phyloP scores from a whole-genome alignment of 1,139 yeast species.

The Meyerozyma sp. region DNA sequence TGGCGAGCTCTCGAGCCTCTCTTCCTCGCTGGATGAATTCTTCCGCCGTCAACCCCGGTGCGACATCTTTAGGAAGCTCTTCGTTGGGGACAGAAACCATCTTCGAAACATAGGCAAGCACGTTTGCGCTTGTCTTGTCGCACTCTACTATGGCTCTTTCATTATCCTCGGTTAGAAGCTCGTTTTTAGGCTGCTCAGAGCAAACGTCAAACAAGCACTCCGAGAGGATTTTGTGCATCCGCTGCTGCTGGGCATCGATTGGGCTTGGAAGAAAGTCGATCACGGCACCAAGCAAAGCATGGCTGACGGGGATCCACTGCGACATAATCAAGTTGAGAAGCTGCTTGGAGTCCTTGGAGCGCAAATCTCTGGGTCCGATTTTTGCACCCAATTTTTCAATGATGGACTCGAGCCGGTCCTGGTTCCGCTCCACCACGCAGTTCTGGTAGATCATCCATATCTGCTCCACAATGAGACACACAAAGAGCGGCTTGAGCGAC shows the following conservation, averaged over 20 bases:
- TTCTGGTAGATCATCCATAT: slow-evolving; percentile 89
- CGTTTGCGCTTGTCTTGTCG: slow-evolving; percentile 42
- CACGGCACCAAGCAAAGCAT: slow-evolving; percentile 78
- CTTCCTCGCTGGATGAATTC: slow-evolving; percentile 66
- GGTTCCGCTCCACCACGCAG: slow-evolving; percentile 59
- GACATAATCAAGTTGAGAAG: slow-evolving; percentile 69
- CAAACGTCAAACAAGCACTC: slow-evolving; percentile 24
- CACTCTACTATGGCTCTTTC: slow-evolving; percentile 59
- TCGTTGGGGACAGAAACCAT: slow-evolving; percentile 78
- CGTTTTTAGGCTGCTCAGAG: slow-evolving; percentile 39
- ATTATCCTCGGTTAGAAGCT: slow-evolving; percentile 43
- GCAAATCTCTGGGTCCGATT: slow-evolving; percentile 68
- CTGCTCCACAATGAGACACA: slow-evolving; percentile 78
- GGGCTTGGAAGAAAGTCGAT: slow-evolving; percentile 88
- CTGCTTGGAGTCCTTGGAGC: slow-evolving; percentile 69
- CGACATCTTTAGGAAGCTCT: slow-evolving; percentile 63
- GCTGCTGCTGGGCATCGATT: slow-evolving; percentile 58
- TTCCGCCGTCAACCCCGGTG: slow-evolving; percentile 37
- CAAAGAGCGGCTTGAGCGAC: slow-evolving; percentile 73
- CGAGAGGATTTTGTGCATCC: slow-evolving; percentile 65
- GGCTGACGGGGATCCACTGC: slow-evolving; percentile 93
- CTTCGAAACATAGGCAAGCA: slow-evolving; percentile 84
- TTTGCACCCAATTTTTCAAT: slow-evolving; percentile 65
- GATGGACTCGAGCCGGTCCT: slow-evolving; percentile 70
- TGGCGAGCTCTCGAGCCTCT: slow-evolving; percentile 65